Base-by-base conservation (phyloP, 2,329 filamentous ascomycete species). In the Diaporthe sp. region DNA sequence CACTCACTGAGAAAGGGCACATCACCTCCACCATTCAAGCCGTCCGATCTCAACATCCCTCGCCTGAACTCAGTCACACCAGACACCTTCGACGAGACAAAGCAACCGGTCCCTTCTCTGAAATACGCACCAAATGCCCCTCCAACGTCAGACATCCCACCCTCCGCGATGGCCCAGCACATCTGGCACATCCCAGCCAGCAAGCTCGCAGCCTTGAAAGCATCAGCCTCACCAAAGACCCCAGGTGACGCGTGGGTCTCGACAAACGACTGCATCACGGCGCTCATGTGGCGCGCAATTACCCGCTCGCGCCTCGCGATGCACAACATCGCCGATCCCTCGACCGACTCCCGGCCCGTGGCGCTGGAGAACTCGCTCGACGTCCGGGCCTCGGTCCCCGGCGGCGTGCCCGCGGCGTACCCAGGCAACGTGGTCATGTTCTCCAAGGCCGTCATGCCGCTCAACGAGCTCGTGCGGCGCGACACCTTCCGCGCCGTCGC, bases 231-330 rank as follows among this genome's bases (percentile, higher is more conserved):
- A 28, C 71, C 71, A 5, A 20, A 31, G 53, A 12, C 20, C 25
- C 42, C 39, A 1, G 55, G 58, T 0, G 53, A 72, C 20, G 28
- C 39, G 0, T 72, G 71, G 71, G 71, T 72, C 17, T 72, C 71
- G 42, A 72, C 71, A n/a, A 72, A 72, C 28, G 71, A 72, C 42
- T 61, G 55, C 42, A 61, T 72, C 28, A 72, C 71, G 9, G 71
- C 71, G 20, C 42, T 72, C 9, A 72, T 72, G 71, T 72, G 71
- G 71, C 71, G 71, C 13, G 55, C 57, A 15, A 25, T 72, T 10
- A 63, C 57, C 4, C 44, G 71, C 12, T 15, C 71, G 0, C 57
- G 71, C n/a, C 71, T 72, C 42, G 71, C 42, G 9, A 51, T 37
- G 57, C 71, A 72, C 55, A 20, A 37, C 20, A 51, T 72, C 42